Conservation (phyloP, 2,329 filamentous ascomycete species). For the Ascochyta lentis region DNA sequence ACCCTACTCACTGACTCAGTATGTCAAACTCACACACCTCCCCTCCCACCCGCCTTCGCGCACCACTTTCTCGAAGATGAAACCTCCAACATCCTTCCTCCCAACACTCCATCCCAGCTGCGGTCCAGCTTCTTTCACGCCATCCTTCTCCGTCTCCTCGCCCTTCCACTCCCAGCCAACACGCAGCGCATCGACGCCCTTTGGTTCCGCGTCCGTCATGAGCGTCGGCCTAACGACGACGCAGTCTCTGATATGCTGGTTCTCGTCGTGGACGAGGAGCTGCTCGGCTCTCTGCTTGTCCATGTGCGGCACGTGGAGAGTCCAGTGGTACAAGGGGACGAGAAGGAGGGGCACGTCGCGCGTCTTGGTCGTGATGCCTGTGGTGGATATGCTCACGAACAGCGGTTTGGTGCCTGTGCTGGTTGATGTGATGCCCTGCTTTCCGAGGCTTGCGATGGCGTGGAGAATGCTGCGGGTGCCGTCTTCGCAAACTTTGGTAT, state of each 20-base stretch:
- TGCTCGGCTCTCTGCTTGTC: conserved; percentile 51
- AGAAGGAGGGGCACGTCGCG: conserved; percentile 48
- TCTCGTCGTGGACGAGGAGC: conserved; percentile 32
- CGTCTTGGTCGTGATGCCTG: conserved; percentile 42
- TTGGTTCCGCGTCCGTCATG: conserved; percentile 40
- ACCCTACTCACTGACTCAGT: conserved; percentile 22
- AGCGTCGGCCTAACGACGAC: conserved; percentile 49
- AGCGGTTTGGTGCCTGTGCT: conserved; percentile 19
- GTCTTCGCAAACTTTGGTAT: conserved; percentile 46
- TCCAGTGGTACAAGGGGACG: conserved; percentile 45
- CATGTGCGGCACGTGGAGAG: conserved; percentile 46
- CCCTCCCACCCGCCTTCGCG: conserved; percentile 37
- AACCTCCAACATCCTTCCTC: conserved; percentile 50
- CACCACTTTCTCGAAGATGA: conserved; percentile 48
- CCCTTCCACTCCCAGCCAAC: conserved; percentile 43
- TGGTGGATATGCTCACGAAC: conserved; percentile 47
- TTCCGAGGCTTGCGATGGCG: conserved; percentile 34
- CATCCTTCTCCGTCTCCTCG: background rate
- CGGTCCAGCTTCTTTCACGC: conserved; percentile 36
- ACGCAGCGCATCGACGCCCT: conserved; percentile 37
- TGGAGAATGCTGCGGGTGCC: conserved; percentile 39
- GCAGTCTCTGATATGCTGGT: conserved; percentile 29
- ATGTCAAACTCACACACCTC: conserved; percentile 45
- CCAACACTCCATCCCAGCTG: conserved; percentile 48
- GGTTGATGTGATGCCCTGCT: conserved; percentile 7